Evolutionary conservation across 2,329 filamentous ascomycete genomes (phyloP).

Genomic region (Aureobasidium pullulans): DNA sequence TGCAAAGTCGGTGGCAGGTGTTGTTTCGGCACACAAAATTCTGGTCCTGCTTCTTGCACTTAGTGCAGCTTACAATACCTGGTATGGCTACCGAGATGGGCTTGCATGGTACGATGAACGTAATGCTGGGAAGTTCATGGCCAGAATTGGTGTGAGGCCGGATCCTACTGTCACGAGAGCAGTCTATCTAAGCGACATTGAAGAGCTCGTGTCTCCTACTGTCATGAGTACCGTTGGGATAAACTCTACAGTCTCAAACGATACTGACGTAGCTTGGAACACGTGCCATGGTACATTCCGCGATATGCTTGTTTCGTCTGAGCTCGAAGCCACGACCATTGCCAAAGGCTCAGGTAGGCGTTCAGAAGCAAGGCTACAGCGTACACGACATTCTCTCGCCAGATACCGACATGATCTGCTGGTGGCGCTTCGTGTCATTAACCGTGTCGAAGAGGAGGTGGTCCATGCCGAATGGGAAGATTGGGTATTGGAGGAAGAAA

Average conservation of each 20-base stretch:
- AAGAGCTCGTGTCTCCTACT: constrained; percentile 47
- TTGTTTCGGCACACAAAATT: constrained; percentile 57
- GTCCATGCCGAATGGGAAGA: constrained; percentile 85
- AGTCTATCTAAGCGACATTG: constrained; percentile 75
- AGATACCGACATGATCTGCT: constrained; percentile 82
- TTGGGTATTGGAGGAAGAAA: constrained; percentile 75
- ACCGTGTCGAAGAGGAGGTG: constrained; percentile 80
- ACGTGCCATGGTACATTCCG: constrained; percentile 28
- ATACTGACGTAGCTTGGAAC: not conserved
- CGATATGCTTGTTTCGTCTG: constrained; percentile 18
- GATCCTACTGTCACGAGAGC: constrained; percentile 76
- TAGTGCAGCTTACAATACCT: constrained; percentile 65
- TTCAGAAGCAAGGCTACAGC: constrained; percentile 51
- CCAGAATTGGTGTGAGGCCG: constrained; percentile 68
- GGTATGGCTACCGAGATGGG: constrained; percentile 66
- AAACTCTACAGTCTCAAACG: constrained; percentile 20
- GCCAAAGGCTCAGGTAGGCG: constrained; percentile 11
- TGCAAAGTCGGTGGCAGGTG: constrained; percentile 22
- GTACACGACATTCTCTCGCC: constrained; percentile 75
- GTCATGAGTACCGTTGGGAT: not conserved
- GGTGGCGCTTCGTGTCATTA: constrained; percentile 83
- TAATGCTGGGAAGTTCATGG: constrained; percentile 73
- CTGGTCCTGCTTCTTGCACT: constrained; percentile 61
- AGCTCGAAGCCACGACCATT: constrained; percentile 3
- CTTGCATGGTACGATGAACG: constrained; percentile 81